These are phyloP conservation scores for Hypoxylon sp. DNA, from an alignment of 2,329 filamentous ascomycete genomes.

Conservation along the genomic window DNA sequence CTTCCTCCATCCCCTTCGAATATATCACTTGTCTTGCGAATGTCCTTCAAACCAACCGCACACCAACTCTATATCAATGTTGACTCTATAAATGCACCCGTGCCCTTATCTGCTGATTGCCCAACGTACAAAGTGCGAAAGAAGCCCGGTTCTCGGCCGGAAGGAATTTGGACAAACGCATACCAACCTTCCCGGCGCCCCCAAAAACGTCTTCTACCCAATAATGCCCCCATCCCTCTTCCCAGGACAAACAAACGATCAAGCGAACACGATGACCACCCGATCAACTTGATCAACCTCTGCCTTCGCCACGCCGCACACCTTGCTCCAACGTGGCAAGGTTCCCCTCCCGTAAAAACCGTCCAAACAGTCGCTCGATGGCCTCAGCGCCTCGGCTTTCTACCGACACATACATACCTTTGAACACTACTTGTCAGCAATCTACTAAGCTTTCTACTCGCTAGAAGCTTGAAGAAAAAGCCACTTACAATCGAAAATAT, in stretches of 20 bases:
- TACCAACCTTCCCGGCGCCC: slow-evolving; percentile 21
- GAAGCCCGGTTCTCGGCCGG: slow-evolving; percentile 6
- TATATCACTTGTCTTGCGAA: slow-evolving; percentile 9
- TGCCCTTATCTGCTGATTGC: slow-evolving; percentile 36
- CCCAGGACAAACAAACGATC: slow-evolving; percentile 20
- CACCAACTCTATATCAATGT: slow-evolving; percentile 26
- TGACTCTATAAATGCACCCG: slow-evolving; percentile 40
- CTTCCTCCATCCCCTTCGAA: slow-evolving; percentile 9
- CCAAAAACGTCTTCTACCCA: slow-evolving; percentile 18
- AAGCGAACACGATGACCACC: slow-evolving; percentile 36
- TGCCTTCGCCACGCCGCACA: slow-evolving; percentile 17
- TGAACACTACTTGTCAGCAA: slow-evolving; percentile 37
- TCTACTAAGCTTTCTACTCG: neutral
- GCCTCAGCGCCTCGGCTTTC: slow-evolving; percentile 62
- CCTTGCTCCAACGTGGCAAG: slow-evolving; percentile 30
- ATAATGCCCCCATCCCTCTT: slow-evolving; percentile 13
- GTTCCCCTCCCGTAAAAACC: slow-evolving; percentile 34
- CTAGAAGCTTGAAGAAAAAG: slow-evolving; percentile 4
- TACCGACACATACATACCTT: slow-evolving; percentile 75
- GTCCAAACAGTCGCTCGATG: slow-evolving; percentile 22
- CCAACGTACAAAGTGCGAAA: slow-evolving; percentile 35
- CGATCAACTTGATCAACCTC: slow-evolving; percentile 30
- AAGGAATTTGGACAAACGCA: slow-evolving; percentile 20
- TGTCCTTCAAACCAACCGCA: slow-evolving; percentile 13
- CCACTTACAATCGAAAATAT: slow-evolving; percentile 73